A percentile compares a stretch with the other conserved stretches of the same genome.
Evolutionary conservation across 495 filamentous ascomycete genomes (phyloP).

Genomic region (Hyphodiscus hymeniophilus): DNA sequence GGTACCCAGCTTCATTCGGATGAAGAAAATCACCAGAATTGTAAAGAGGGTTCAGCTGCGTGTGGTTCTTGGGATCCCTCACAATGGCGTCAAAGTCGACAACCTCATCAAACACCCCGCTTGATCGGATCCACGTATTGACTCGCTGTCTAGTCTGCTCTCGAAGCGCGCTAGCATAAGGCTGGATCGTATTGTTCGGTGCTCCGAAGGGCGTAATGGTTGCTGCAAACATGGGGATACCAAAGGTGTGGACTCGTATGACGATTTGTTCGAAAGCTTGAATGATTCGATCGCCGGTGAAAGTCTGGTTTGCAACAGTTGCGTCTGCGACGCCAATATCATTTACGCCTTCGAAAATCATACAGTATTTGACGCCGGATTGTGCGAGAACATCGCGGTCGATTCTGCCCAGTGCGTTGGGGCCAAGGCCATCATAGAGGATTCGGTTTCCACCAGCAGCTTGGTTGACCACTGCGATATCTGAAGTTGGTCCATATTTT

Average conservation of each 20-base stretch:
- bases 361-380: slow-evolving; percentile 48
- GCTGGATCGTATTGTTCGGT: slow-evolving; percentile 30
- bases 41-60: slow-evolving; percentile 38
- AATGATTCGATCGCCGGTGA: slow-evolving; percentile 43
- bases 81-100: slow-evolving; percentile 57
- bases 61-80: slow-evolving; percentile 38
- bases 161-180: slow-evolving; percentile 46
- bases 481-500: slow-evolving; percentile 22
- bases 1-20: slow-evolving; percentile 57
- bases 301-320: slow-evolving; percentile 37
- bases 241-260: slow-evolving; percentile 44
- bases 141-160: slow-evolving; percentile 50
- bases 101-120: slow-evolving; percentile 49
- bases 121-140: slow-evolving; percentile 54
- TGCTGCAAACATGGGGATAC: slow-evolving; percentile 50
- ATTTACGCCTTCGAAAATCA: slow-evolving; percentile 71
- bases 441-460: slow-evolving; percentile 68
- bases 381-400: slow-evolving; percentile 55
- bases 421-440: slow-evolving; percentile 53
- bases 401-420: slow-evolving; percentile 50
- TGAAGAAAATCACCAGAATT: slow-evolving; percentile 67
- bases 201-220: slow-evolving; percentile 60
- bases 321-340: slow-evolving; percentile 47
- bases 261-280: slow-evolving; percentile 48
- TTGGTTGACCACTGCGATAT: slow-evolving; percentile 57